phyloP scores from a whole-genome alignment of 2,329 filamentous ascomycete genomes.

The Didymella keratinophila region DNA sequence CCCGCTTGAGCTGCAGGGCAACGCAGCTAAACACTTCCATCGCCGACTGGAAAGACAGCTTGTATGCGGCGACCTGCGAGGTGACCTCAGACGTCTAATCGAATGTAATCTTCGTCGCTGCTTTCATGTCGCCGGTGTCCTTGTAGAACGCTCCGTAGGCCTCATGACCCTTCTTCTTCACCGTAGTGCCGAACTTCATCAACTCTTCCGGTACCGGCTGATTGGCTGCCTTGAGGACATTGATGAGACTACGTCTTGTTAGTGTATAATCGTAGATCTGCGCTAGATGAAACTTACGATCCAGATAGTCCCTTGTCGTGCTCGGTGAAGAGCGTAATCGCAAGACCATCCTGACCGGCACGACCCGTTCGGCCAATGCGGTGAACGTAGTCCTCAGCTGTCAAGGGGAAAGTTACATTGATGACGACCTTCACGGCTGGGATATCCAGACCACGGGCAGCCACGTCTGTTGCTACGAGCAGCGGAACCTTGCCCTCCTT shows the following conservation, averaged over 20 bases:
- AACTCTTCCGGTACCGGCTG: conserved; percentile 90
- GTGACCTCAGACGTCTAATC: conserved; percentile 56
- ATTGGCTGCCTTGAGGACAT: conserved; percentile 91
- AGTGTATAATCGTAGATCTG: conserved; percentile 15
- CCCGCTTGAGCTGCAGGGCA: conserved; percentile 28
- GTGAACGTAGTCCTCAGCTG: conserved; percentile 97
- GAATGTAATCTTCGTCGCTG: conserved; percentile 91
- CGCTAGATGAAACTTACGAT: conserved; percentile 66
- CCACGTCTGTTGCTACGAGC: conserved; percentile 94
- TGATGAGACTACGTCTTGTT: conserved; percentile 73
- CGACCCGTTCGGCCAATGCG: conserved; percentile 93
- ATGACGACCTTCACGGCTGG: conserved; percentile 93
- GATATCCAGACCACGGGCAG: conserved; percentile 92
- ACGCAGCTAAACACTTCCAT: conserved; percentile 19
- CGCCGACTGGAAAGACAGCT: conserved; percentile 19
- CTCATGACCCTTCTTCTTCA: conserved; percentile 98
- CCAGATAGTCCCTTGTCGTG: conserved; percentile 92
- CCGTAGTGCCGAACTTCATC: conserved; percentile 94
- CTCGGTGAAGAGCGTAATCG: conserved; percentile 93
- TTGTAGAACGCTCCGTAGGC: conserved; percentile 97
- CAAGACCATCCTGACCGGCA: conserved; percentile 86
- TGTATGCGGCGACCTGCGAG: conserved; percentile 13
- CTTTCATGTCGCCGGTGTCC: conserved; percentile 82
- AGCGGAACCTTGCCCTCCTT: conserved; percentile 83
- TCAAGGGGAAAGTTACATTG: conserved; percentile 94